Evolutionary conservation across 1,284 basidiomycete species (phyloP).

Genomic region (Apiotrichum mycotoxinovorans): DNA sequence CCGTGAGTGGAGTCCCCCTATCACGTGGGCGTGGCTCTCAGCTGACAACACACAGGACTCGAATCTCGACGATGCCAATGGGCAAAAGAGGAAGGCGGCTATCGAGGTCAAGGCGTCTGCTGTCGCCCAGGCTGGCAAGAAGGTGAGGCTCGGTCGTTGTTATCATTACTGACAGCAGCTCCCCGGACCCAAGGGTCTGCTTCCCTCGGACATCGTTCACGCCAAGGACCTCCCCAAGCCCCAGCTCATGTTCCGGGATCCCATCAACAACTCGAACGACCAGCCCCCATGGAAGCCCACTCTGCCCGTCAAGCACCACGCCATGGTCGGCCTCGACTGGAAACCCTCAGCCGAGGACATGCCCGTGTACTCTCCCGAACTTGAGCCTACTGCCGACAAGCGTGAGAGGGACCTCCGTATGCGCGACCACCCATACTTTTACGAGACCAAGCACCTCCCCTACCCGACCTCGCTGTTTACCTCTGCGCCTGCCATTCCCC

Average conservation of each 20-base stretch:
- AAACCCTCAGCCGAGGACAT: constrained; percentile 16
- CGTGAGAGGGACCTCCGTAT: not conserved
- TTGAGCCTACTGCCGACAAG: not conserved
- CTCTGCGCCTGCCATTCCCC: constrained; percentile 53
- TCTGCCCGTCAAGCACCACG: constrained; percentile 65
- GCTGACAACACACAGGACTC: constrained; percentile 58
- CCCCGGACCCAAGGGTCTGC: constrained; percentile 25
- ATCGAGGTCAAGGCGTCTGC: constrained; percentile 35
- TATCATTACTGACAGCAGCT: constrained; percentile 20
- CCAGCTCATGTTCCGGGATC: constrained; percentile 65
- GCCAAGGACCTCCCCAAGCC: constrained; percentile 71
- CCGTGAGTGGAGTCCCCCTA: constrained; percentile 56
- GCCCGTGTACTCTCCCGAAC: not conserved
- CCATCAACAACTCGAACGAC: constrained; percentile 58
- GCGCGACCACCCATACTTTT: constrained; percentile 68
- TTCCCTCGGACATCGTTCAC: constrained; percentile 58
- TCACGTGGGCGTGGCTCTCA: constrained; percentile 5
- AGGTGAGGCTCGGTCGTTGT: not conserved
- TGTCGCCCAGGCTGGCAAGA: constrained; percentile 24
- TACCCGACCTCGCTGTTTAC: constrained; percentile 70
- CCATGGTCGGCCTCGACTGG: constrained; percentile 67
- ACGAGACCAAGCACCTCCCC: constrained; percentile 69
- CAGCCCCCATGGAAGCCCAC: constrained; percentile 59
- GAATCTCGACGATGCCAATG: constrained; percentile 72
- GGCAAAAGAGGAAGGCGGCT: constrained; percentile 61